phyloP scores from a whole-genome alignment of 345 rosid species.

The Eucalyptus lansdowneana region DNA sequence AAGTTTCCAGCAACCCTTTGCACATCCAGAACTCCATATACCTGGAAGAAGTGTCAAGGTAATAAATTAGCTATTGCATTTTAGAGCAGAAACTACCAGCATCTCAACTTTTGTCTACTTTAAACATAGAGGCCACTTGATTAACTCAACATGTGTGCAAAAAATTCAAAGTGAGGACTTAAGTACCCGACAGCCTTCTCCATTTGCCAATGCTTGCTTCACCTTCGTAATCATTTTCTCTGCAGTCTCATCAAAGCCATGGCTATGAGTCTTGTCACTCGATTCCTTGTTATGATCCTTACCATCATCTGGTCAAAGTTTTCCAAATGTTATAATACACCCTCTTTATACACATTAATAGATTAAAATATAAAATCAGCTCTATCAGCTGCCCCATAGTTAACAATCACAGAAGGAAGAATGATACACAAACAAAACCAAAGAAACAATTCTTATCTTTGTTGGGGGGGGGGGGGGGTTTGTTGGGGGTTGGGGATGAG shows the following conservation, averaged over 20 bases:
- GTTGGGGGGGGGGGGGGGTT: too few species aligned
- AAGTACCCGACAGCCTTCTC: constrained; percentile 97
- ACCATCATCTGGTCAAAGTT: constrained; percentile 32
- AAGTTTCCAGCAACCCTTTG: constrained; percentile 99
- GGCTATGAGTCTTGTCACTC: constrained; percentile 21
- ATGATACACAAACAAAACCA: not conserved
- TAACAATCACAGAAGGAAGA: not conserved
- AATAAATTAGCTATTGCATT: not conserved
- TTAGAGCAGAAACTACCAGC: not conserved
- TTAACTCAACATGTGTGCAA: not conserved
- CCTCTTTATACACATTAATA: not conserved
- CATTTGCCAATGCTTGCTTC: constrained; percentile 73
- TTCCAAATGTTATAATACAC: not conserved
- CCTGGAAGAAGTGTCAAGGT: constrained; percentile 28
- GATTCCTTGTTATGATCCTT: constrained; percentile 57
- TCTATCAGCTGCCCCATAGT: not conserved
- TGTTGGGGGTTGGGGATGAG: too few species aligned
- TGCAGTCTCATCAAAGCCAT: constrained; percentile 72
- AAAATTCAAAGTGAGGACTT: not conserved
- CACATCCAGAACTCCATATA: constrained; percentile 86
- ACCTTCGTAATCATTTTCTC: constrained; percentile 86
- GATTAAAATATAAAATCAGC: not conserved
- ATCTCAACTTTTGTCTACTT: not conserved
- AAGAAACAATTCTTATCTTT: not conserved
- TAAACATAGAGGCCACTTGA: not conserved